A percentile compares a stretch with the other conserved stretches of the same genome.
These are phyloP conservation scores for Trichoderma arundinaceum DNA, from an alignment of 2,329 filamentous ascomycete species.

Conservation along the genomic window DNA sequence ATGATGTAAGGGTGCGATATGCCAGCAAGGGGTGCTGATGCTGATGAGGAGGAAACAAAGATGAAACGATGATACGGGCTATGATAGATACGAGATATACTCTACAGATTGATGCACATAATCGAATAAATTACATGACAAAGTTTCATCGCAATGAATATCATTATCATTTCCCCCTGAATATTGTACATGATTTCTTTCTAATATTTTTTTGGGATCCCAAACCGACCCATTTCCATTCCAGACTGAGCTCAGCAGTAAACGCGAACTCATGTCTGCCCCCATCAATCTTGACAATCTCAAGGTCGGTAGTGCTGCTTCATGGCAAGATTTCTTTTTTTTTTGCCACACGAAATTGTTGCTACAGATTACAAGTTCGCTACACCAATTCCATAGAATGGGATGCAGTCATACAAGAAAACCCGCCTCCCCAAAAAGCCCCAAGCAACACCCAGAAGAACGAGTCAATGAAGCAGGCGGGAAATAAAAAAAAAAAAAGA, in stretches of 20 bases:
- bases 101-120: neutral
- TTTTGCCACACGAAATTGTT: slow-evolving; percentile 7
- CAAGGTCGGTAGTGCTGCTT: neutral
- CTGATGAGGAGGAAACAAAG: too few species aligned
- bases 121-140: too few species aligned
- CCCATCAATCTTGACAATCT: neutral
- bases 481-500: neutral
- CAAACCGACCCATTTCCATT: slow-evolving; percentile 9
- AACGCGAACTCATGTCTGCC: neutral
- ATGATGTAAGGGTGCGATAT: too few species aligned
- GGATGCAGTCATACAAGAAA: slow-evolving; percentile 1
- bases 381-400: neutral
- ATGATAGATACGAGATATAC: neutral
- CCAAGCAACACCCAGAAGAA: neutral
- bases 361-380: slow-evolving; percentile 22
- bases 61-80: too few species aligned
- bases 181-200: slow-evolving; percentile 23
- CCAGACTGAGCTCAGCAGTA: neutral
- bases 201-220: slow-evolving; percentile 8
- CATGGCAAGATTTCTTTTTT: neutral
- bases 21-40: too few species aligned
- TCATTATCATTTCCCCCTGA: slow-evolving; percentile 21
- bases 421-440: neutral
- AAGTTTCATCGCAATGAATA: neutral
- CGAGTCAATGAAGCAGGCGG: neutral